Percentiles rank a stretch among this genome's conserved stretches.
phyloP scores from a whole-genome alignment of 129 eudicot genomes.

The Saposhnikovia divaricata region DNA sequence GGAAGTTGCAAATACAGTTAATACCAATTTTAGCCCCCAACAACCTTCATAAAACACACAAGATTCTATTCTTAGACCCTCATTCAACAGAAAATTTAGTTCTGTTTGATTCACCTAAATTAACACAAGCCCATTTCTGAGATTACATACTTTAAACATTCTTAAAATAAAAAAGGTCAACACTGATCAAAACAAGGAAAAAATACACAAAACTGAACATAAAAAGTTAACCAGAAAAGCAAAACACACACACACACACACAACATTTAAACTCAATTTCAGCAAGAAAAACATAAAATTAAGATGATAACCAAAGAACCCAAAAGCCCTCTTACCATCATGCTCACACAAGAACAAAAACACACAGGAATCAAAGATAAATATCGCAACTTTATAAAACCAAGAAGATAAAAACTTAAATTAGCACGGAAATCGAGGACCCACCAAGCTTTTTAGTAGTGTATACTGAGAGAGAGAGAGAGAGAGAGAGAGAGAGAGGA shows the following conservation, averaged over 20 bases:
- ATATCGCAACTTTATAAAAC: neutral
- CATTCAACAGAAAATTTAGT: neutral
- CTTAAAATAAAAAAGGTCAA: neutral
- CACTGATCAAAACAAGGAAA: conserved; percentile 8
- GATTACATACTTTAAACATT: neutral
- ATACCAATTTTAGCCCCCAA: neutral
- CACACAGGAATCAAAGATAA: neutral
- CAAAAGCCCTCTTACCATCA: neutral
- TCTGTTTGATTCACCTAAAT: neutral
- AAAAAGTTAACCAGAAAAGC: neutral
- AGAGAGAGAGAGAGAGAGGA: conserved; percentile 17
- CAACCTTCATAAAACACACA: neutral
- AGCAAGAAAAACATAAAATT: neutral
- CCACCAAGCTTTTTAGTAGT: neutral
- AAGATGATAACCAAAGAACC: conserved; percentile 3
- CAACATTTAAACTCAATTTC: neutral
- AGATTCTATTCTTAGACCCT: neutral
- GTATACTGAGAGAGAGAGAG: neutral
- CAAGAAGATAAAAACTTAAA: conserved; percentile 1
- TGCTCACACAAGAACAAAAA: neutral
- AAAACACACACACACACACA: neutral
- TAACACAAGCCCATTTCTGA: neutral
- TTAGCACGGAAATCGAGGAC: conserved; percentile 2
- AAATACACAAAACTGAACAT: neutral
- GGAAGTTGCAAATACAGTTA: neutral